A percentile compares a stretch with the other conserved stretches of the same genome.
Evolutionary conservation across 129 eudicot species (phyloP).

Genomic region (Deinandra increscens): DNA sequence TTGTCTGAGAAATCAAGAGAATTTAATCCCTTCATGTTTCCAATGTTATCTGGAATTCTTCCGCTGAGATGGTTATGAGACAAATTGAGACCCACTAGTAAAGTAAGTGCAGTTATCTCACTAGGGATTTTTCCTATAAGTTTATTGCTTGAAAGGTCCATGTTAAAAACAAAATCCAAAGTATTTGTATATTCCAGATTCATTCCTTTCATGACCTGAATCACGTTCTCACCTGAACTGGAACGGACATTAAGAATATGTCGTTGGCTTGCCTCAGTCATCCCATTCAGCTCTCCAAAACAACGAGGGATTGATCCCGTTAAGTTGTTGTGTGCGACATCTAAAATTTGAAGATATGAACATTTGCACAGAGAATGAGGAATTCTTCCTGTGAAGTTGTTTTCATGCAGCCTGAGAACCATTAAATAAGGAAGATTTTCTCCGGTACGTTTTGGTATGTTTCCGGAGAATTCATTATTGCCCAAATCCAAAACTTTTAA

Average conservation of each 20-base stretch:
- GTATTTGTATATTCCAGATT: neutral
- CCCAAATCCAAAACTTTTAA: neutral
- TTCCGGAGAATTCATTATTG: neutral
- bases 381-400: neutral
- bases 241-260: neutral
- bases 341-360: neutral
- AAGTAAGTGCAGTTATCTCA: neutral
- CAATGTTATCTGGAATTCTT: neutral
- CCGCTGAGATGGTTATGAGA: neutral
- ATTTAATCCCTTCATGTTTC: neutral
- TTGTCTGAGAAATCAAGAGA: constrained; percentile 4
- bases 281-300: neutral
- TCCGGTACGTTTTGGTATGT: neutral
- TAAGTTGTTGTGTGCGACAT: neutral
- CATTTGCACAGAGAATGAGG: neutral
- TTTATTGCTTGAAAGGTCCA: too few species aligned
- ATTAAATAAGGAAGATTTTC: neutral
- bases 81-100: constrained; percentile 4
- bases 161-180: neutral
- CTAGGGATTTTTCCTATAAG: neutral
- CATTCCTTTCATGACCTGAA: neutral
- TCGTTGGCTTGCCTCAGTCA: neutral
- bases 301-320: neutral
- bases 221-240: neutral
- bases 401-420: neutral